phyloP scores from a whole-genome alignment of 306 rosid species.

The Cucurbita ficifolia region DNA sequence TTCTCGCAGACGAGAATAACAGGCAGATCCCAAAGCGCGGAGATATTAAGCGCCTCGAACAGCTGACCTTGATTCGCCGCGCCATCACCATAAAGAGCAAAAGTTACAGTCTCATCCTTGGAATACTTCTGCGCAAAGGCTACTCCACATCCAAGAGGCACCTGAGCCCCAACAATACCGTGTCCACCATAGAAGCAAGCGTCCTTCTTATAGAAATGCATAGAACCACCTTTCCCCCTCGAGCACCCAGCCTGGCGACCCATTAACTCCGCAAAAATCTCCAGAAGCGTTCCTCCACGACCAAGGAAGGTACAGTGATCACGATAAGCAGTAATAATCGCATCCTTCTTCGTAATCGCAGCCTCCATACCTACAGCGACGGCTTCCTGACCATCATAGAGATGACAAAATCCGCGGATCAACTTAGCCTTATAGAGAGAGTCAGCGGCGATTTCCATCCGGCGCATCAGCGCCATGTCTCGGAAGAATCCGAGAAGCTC shows the following conservation, averaged over 20 bases:
- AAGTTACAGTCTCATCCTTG: conserved; percentile 64
- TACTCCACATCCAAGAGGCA: conserved; percentile 74
- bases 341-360: conserved; percentile 45
- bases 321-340: conserved; percentile 68
- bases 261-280: conserved; percentile 66
- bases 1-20: conserved; percentile 95
- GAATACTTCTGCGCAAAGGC: conserved; percentile 77
- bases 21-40: conserved; percentile 93
- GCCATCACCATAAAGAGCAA: conserved; percentile 76
- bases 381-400: conserved; percentile 93
- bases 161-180: conserved; percentile 92
- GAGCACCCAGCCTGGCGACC: conserved; percentile 67
- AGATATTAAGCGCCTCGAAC: conserved; percentile 79
- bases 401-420: conserved; percentile 89
- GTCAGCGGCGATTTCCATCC: conserved; percentile 94
- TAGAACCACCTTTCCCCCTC: conserved; percentile 82
- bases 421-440: conserved; percentile 88
- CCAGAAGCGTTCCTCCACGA: conserved; percentile 58
- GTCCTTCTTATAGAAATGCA: conserved; percentile 81
- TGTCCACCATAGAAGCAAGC: conserved; percentile 74
- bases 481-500: conserved; percentile 59
- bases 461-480: conserved; percentile 72
- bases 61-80: conserved; percentile 95
- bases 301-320: conserved; percentile 72
- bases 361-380: conserved; percentile 87